Evolutionary conservation across 345 rosid species (phyloP).

Genomic region (Anacardium occidentale): DNA sequence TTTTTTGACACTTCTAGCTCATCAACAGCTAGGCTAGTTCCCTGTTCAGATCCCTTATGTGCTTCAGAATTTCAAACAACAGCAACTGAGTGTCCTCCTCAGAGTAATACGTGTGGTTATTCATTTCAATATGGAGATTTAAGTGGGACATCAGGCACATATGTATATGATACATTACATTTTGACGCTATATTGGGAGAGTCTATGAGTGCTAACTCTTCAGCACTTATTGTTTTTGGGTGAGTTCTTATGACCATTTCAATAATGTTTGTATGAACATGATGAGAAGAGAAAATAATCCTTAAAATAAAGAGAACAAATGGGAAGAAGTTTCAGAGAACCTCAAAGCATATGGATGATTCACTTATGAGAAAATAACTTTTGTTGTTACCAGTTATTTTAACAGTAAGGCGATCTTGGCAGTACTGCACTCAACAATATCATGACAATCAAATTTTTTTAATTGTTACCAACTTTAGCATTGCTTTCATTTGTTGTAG

Average conservation of each 20-base stretch:
- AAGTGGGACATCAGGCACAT: conserved; percentile 93
- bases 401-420: neutral
- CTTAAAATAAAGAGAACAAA: neutral
- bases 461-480: neutral
- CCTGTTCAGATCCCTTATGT: conserved; percentile 55
- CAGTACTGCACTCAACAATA: neutral
- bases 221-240: conserved; percentile 84
- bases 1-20: conserved; percentile 71
- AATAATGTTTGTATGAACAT: neutral
- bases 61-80: conserved; percentile 57
- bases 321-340: conserved; percentile 3
- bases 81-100: conserved; percentile 59
- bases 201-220: conserved; percentile 69
- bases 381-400: neutral
- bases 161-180: conserved; percentile 62
- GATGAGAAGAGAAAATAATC: neutral
- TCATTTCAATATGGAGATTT: conserved; percentile 89
- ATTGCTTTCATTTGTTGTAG: conserved; percentile 3
- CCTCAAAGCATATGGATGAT: neutral
- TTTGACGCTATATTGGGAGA: conserved; percentile 72
- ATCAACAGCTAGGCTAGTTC: conserved; percentile 56
- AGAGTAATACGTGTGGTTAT: conserved; percentile 75
- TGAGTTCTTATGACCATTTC: conserved; percentile 34
- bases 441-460: neutral
- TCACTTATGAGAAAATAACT: neutral